Base-by-base conservation (phyloP, 2,329 filamentous ascomycete species). In the Ophiostoma montium region DNA sequence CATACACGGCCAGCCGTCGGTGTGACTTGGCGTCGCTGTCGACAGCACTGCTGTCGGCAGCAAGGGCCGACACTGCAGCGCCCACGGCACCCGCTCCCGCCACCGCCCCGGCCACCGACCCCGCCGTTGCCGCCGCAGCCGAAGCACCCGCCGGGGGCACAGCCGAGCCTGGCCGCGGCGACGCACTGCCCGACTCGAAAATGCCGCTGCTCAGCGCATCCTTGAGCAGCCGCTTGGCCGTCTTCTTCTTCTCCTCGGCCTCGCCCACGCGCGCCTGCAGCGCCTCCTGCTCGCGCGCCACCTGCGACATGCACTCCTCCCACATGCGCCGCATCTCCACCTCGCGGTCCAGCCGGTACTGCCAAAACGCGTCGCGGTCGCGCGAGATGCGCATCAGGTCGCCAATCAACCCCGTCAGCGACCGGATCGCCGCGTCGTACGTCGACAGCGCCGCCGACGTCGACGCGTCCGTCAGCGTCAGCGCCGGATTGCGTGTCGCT, bases 281-380 rank as follows among this genome's bases (percentile, higher is more conserved):
- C 47, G 88, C 78, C 65, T 96, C 92, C 58, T 98, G 92, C 63
- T 98, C 92, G 50, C 80, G 81, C 16, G 89, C 92, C n/a, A 98
- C 84, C 58, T 89, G 82, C 10, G 92, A 88, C 92, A 98, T 95
- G 65, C 89, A 96, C 60, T 98, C 92, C 66, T 98, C 92, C 92
- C 92, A 98, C 79, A 98, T 86, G 52, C 86, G 82, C 35, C 92
- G 80, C 67, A 96, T 83, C 61, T 95, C 86, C 39, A 82, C 82
- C 67, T 98, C 92, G 48, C 88, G 82, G 57, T 95, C 89, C 36
- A 98, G 71, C 13, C 89, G 82, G 62, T 94, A 94, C 63, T 96
- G 90, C 92, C 92, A 98, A 63, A 94, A 95, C 1, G 87, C 81
- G 64, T 98, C 92, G 47, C 94, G 84, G 61, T 98, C 92, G 58